Evolutionary conservation across 2,329 filamentous ascomycete genomes (phyloP), one percentile per base, ranked within the genome.

Genomic region (Phialocephala sp.): DNA sequence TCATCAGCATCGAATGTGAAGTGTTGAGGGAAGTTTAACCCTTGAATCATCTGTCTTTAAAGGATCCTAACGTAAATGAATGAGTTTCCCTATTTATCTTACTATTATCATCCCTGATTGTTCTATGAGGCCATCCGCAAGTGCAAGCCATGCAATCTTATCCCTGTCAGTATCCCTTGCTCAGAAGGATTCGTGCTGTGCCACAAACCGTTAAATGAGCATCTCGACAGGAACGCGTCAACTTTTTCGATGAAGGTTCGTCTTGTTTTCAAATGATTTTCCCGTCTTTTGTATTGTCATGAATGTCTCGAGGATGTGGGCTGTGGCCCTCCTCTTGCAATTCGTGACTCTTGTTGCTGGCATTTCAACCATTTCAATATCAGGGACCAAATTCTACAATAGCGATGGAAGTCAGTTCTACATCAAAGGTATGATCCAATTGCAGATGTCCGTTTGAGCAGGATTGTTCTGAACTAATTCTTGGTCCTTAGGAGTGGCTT

Each of bases 361-460:
- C n/a, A 20, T 86, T 52, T 77, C 83, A 24, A 79, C 80, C 22
- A 80, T 87, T 64, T 79, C 82, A 59, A 78, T 80, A 27, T 85
- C 89, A 61, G 92, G 92, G 60, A 89, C 89, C 80, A 96, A 95
- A 79, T 92, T 96, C 82, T 95, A 94, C 81, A 88, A 87, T 71
- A 86, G 85, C 72, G 86, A 93, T 75, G 92, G 92, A 69, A 83
- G 88, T 39, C 92, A 95, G 75, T 95, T 91, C 82, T 94, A 87
- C 77, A 85, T 94, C 77, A 94, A 93, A 80, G 91, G 91, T 90
- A 78, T 2, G 22, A 52, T 8, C 52, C n/a, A 24, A 18, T 54
- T 32, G 27, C 6, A 32, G 15, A 22, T 14, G n/a, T 32, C 59
- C 75, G 58, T 62, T 35, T 35, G 45, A 60, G 20, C 79, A 59